Base-by-base conservation (phyloP, 2,329 filamentous ascomycete genomes). In the Phaeosphaeriaceae sp. region DNA sequence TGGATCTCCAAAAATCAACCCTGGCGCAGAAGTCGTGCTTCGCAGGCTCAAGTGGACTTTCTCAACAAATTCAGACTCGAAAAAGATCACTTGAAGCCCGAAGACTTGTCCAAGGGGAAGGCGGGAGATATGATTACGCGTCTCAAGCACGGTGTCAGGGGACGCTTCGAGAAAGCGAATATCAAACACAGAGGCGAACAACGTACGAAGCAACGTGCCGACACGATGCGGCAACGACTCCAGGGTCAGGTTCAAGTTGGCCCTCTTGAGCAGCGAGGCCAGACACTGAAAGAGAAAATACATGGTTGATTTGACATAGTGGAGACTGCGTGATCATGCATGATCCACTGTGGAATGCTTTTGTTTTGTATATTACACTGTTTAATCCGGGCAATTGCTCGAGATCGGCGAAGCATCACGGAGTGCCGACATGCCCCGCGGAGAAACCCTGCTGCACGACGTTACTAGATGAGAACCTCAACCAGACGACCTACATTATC, bases 91-190 rank as follows among this genome's bases (percentile, higher is more conserved):
- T 71, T 93, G 51, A 83, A 79, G 1, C 66, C 78, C 0, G 78
- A 79, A 0, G 84, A 88, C 25, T 69, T 96, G 57, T 93, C 86
- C 15, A 95, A 93, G 71, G 94, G 94, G 7, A 88, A 87, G 72
- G 93, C 93, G 4, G 85, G 85, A 4, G 93, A 97, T 74, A 93
- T 96, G 90, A 96, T 98, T 63, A 96, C 92, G 7, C 96, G 96
- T 77, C 73, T 97, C 60, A 94, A 90, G 75, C 91, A 95, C 73
- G 94, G 94, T 0, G 92, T 91, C 1, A 82, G 86, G 82, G 76
- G 91, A 78, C 61, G 86, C 79, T 79, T 67, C 33, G 67, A 72
- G 48, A 81, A 75, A 69, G 75, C 73, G 21, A 75, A 70, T 27
- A 71, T 68, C 2, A 72, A 71, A 54, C 74, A 73, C 44, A 68